Base-by-base conservation (phyloP, 495 filamentous ascomycete genomes). In the Podospora didyma region DNA sequence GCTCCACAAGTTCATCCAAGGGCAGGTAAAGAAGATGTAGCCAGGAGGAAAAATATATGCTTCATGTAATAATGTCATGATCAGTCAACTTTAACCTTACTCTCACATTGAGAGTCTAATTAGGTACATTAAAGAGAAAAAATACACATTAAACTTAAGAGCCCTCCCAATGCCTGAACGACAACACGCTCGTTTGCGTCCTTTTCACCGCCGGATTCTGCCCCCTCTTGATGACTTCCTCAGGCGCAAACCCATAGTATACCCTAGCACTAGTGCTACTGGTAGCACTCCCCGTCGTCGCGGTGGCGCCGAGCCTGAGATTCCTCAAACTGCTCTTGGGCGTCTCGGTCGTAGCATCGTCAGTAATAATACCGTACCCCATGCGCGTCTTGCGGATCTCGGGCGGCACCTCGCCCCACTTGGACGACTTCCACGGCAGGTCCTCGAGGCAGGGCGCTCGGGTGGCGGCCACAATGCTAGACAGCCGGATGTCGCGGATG, bases 381-480 rank as follows among this genome's bases (percentile, higher is more conserved):
- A 66, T 49, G 41, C 24, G 28, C 1, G 47, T 48, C 9, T 62
- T 49, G 0, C 57, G 52, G 2, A 69, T 57, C 54, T 69, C 63
- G n/a, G 11, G 14, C 19, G 61, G 54, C 31, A 69, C 63, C 53
- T 62, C 61, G 1, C 63, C 63, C 66, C 66, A 69, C 56, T 62
- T 61, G n/a, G 35, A 44, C 17, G 48, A 49, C 54, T 56, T 62
- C 66, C 66, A 69, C 19, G 63, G 63, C 49, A 69, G 54, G 2
- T 52, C 53, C 20, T 69, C 62, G 2, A 69, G 51, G 22, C 58
- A 58, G 2, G 62, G 62, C n/a, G 64, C 67, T 16, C 67, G 34
- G 10, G 67, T 68, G n/a, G 67, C 65, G 0, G 64, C 67, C 2
- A 69, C 58, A 35, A 69, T 55, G 41, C 49, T 58, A 1, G 64